Percentiles rank a stretch among this genome's conserved stretches.
Evolutionary conservation across 352 stramenopile genomes (phyloP).

Genomic region (Thalassiosira tumida): DNA sequence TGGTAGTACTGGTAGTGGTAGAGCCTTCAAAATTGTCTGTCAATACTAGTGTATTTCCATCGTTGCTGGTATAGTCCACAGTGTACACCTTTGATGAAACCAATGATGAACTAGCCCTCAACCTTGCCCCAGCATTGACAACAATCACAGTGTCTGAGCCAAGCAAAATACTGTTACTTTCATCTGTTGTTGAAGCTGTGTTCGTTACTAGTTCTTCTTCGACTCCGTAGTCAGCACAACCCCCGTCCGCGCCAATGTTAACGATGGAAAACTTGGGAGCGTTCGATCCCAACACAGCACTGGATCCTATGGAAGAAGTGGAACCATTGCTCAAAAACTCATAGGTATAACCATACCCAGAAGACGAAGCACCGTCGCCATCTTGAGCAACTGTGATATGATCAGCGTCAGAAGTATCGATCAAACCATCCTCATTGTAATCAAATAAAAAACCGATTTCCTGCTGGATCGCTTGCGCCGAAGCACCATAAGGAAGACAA

Average conservation of each 20-base stretch:
- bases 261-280: conserved; percentile 87
- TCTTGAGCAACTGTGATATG: conserved; percentile 87
- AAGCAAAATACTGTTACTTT: conserved; percentile 76
- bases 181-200: conserved; percentile 82
- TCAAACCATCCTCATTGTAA: conserved; percentile 87
- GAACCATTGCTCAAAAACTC: conserved; percentile 78
- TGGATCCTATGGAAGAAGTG: conserved; percentile 77
- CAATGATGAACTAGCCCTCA: conserved; percentile 80
- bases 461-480: conserved; percentile 90
- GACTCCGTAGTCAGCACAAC: conserved; percentile 88
- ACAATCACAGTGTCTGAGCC: conserved; percentile 29
- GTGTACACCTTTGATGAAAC: conserved; percentile 84
- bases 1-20: conserved; percentile 59
- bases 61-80: conserved; percentile 75
- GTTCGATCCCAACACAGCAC: conserved; percentile 87
- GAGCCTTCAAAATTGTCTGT: conserved; percentile 77
- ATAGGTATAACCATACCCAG: conserved; percentile 91
- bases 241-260: conserved; percentile 84
- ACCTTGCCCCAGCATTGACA: conserved; percentile 71
- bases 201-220: conserved; percentile 80
- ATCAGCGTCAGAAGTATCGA: conserved; percentile 85
- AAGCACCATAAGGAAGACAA: conserved; percentile 92
- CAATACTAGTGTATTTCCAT: conserved; percentile 69
- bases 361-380: conserved; percentile 87
- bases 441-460: conserved; percentile 93